Base-by-base conservation (phyloP, 305 asterid species). In the Fraxinus sp. region DNA sequence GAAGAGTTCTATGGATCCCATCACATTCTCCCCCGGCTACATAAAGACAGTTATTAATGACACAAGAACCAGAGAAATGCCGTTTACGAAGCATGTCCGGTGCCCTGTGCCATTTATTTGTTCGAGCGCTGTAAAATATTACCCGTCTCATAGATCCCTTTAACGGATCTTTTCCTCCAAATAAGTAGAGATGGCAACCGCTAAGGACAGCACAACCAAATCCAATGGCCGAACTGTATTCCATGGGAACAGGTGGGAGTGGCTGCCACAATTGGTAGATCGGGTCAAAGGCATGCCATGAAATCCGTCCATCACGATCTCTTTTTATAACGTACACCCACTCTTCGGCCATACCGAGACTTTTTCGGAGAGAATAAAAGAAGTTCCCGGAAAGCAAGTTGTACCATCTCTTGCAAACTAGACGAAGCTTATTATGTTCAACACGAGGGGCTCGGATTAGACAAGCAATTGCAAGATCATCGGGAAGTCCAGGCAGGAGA, bases 11-110 rank as follows among this genome's bases (percentile, higher is more conserved):
- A 59, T 89, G 97, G 37, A 93, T 92, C 82, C 98, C 99, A 83
- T 96, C 98, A 76, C 98, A 95, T 83, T 96, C 99, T 49, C 99
- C 99, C 9, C 99, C 99, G 0, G 98, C 99, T 20, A 95, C 98
- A 81, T 93, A 96, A 77, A 96, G 97, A 79, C 98, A 92, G 82
- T 96, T 96, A 87, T 96, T 96, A n/a, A 96, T 30, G 26, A 68
- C 75, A 13, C 75, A 68, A 28, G 75, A 28, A 68, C 75, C 75
- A 26, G 39, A 28, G 81, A 94, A 92, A 83, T 96, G 99, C 62
- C 98, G 86, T 76, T 87, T 92, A 1, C 99, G 96, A 30, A 96
- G 98, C 99, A 96, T 96, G 78, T 96, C 97, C 0, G 98, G 98
- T 11, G 98, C 98, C 88, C 98, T 89, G 81, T 92, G 98, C 99